These are phyloP conservation scores for Mucor piriformis DNA, from an alignment of 371 early-diverging fungal species.

Conservation along the genomic window DNA sequence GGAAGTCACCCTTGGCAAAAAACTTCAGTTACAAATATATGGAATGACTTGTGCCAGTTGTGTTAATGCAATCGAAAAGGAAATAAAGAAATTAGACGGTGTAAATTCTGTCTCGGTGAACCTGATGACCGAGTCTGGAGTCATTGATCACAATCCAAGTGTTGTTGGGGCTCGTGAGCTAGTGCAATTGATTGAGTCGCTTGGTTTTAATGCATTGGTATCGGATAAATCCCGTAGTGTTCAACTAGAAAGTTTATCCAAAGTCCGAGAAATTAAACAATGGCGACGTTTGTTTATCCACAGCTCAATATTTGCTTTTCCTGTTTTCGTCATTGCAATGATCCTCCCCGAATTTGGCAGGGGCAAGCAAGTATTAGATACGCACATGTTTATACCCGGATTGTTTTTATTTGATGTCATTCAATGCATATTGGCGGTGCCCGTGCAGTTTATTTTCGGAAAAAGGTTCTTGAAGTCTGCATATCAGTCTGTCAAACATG, in stretches of 20 bases:
- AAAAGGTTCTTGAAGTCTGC: slow-evolving; percentile 79
- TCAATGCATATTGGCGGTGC: slow-evolving; percentile 71
- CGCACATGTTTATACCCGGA: slow-evolving; percentile 57
- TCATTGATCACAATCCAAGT: slow-evolving; percentile 46
- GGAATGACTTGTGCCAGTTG: slow-evolving; percentile 93
- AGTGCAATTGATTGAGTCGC: slow-evolving; percentile 74
- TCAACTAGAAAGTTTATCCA: slow-evolving; percentile 89
- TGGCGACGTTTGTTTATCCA: slow-evolving; percentile 73
- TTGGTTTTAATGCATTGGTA: slow-evolving; percentile 88
- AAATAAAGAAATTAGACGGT: slow-evolving; percentile 61
- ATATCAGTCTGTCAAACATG: slow-evolving; percentile 78
- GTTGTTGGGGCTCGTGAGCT: slow-evolving; percentile 48
- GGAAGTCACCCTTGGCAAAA: slow-evolving; percentile 38
- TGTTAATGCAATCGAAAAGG: slow-evolving; percentile 75
- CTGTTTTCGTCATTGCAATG: slow-evolving; percentile 86
- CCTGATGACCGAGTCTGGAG: slow-evolving; percentile 63
- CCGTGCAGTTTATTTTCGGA: slow-evolving; percentile 91
- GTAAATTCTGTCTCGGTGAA: slow-evolving; percentile 73
- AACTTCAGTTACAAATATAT: slow-evolving; percentile 74
- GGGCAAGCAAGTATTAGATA: slow-evolving; percentile 35
- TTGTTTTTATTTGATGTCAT: slow-evolving; percentile 65
- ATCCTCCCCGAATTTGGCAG: slow-evolving; percentile 69
- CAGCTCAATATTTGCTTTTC: slow-evolving; percentile 74
- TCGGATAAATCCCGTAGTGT: slow-evolving; percentile 58
- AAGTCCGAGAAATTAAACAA: slow-evolving; percentile 83